These are phyloP conservation scores for Blyttiomyces sp. DNA, from an alignment of 371 early-diverging fungal genomes.

Conservation along the genomic window DNA sequence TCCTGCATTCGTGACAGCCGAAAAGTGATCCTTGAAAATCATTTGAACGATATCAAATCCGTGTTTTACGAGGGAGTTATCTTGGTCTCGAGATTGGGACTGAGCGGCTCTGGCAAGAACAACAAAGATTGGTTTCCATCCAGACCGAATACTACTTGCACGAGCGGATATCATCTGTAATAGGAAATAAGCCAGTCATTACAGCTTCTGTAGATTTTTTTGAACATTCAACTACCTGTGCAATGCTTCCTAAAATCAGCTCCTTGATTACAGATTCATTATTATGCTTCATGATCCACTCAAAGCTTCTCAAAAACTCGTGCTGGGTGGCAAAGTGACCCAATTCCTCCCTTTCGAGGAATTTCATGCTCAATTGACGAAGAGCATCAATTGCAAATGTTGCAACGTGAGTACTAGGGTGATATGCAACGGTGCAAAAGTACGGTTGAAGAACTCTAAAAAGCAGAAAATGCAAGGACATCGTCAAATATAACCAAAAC, in stretches of 20 bases:
- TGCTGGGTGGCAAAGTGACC: constrained; percentile 66
- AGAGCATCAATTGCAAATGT: constrained; percentile 69
- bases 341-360: constrained; percentile 69
- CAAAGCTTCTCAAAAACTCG: constrained; percentile 69
- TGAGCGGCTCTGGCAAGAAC: constrained; percentile 49
- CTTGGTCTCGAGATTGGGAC: constrained; percentile 19
- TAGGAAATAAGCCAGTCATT: background rate
- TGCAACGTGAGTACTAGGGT: constrained; percentile 53
- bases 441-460: constrained; percentile 58
- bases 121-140: constrained; percentile 72
- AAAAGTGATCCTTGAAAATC: constrained; percentile 66
- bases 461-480: constrained; percentile 22
- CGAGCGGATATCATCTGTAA: constrained; percentile 49
- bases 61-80: constrained; percentile 60
- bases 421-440: constrained; percentile 62
- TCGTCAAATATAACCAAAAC: background rate
- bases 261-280: constrained; percentile 53
- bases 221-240: constrained; percentile 11
- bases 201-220: too few species aligned
- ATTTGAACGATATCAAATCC: constrained; percentile 67
- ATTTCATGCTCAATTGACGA: constrained; percentile 69
- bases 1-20: constrained; percentile 49
- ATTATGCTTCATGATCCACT: constrained; percentile 64
- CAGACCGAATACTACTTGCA: constrained; percentile 50
- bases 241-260: constrained; percentile 47